phyloP scores from a whole-genome alignment of 2,329 filamentous ascomycete species.

The Pseudogymnoascus sp. region DNA sequence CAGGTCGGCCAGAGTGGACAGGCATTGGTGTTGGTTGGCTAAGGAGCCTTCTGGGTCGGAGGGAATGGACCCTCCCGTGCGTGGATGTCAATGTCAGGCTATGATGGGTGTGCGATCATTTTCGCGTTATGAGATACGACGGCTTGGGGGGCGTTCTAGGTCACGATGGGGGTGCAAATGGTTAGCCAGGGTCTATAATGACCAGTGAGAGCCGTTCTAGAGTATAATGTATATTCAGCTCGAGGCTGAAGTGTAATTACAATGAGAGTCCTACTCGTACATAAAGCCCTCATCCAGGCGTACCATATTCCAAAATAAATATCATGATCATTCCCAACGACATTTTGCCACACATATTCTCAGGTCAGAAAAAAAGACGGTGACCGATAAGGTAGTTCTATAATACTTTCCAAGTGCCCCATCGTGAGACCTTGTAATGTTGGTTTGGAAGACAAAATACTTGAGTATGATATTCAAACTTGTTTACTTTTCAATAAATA shows the following conservation, averaged over 20 bases:
- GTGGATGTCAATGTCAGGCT: conserved; percentile 79
- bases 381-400: neutral
- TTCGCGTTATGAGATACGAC: conserved; percentile 9
- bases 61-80: conserved; percentile 87
- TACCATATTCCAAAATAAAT: neutral
- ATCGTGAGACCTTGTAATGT: neutral
- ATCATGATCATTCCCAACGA: neutral
- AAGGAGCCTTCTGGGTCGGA: conserved; percentile 67
- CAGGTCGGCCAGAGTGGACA: conserved; percentile 57
- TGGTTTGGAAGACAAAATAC: neutral
- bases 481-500: neutral
- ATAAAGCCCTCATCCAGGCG: neutral
- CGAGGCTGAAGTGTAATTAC: neutral
- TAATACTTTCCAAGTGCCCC: neutral
- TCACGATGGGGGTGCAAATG: neutral
- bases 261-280: neutral
- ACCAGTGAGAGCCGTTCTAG: neutral
- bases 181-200: neutral
- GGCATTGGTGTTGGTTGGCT: conserved; percentile 80
- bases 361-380: neutral
- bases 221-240: conserved; percentile 5
- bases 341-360: neutral
- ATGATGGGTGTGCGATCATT: conserved; percentile 29
- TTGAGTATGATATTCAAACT: neutral
- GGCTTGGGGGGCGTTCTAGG: neutral